phyloP scores from a whole-genome alignment of 495 filamentous ascomycete species.

The Aspergillus funiculosus region DNA sequence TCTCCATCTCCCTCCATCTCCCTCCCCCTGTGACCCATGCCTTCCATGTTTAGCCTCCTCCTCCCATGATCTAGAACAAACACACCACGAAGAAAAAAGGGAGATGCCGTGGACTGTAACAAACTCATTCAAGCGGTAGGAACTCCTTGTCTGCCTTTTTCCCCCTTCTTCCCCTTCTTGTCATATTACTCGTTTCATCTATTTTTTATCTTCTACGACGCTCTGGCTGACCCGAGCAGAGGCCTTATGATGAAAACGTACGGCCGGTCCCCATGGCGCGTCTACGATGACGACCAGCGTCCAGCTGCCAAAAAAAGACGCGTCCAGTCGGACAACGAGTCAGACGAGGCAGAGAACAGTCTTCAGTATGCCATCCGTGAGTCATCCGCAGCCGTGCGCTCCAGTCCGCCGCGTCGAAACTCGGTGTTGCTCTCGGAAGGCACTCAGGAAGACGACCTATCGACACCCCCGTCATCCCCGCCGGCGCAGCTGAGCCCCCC shows the following conservation, averaged over 20 bases:
- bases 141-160: not conserved
- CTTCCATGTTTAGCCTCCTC: constrained; percentile 21
- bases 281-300: constrained; percentile 42
- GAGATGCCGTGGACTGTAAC: constrained; percentile 54
- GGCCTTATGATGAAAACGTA: constrained; percentile 52
- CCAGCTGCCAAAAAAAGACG: constrained; percentile 44
- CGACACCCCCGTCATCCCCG: constrained; percentile 49
- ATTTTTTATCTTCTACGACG: constrained; percentile 2
- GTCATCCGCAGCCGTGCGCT: constrained; percentile 44
- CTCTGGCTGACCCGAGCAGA: constrained; percentile 21
- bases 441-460: constrained; percentile 44
- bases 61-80: constrained; percentile 16
- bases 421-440: constrained; percentile 43
- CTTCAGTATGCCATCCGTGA: constrained; percentile 46
- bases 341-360: constrained; percentile 44
- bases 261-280: constrained; percentile 45
- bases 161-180: not conserved
- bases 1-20: constrained; percentile 5
- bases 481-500: constrained; percentile 52
- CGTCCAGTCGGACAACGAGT: constrained; percentile 36
- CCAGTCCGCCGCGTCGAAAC: constrained; percentile 46
- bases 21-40: constrained; percentile 8
- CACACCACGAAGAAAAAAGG: constrained; percentile 16
- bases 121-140: constrained; percentile 53
- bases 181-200: not conserved